Evolutionary conservation across 768 basidiomycete species (phyloP).

Genomic region (Tylopilus felleus): DNA sequence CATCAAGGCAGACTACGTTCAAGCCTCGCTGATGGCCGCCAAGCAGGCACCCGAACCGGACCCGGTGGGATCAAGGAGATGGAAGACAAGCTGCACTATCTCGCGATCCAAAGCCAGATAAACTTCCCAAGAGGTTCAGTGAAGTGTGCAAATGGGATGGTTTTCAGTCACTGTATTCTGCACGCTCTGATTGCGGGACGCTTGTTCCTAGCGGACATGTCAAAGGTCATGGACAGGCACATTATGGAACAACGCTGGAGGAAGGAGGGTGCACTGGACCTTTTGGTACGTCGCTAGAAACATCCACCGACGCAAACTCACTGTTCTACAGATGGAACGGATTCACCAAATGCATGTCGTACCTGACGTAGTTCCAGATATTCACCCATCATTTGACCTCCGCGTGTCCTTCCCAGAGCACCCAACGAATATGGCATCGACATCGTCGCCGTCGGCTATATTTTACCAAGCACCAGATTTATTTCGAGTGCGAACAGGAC

Average conservation of each 20-base stretch:
- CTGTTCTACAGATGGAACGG: constrained; percentile 74
- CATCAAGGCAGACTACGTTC: constrained; percentile 54
- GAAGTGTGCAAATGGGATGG: constrained; percentile 76
- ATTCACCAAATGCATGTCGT: constrained; percentile 88
- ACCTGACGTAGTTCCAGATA: constrained; percentile 74
- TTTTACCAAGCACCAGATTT: no score
- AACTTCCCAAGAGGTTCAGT: constrained; percentile 83
- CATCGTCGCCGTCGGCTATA: constrained; percentile 12
- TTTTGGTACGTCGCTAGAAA: constrained; percentile 49
- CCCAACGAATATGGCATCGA: constrained; percentile 16
- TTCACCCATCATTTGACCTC: constrained; percentile 75
- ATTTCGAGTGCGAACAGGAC: no score
- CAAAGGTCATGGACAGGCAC: constrained; percentile 69
- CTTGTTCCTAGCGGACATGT: constrained; percentile 54
- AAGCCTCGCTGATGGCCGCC: constrained; percentile 16
- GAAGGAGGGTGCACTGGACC: constrained; percentile 76
- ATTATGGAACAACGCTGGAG: constrained; percentile 84
- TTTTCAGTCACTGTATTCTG: not conserved
- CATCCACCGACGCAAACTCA: not conserved
- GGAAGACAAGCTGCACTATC: constrained; percentile 49
- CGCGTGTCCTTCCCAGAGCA: constrained; percentile 54
- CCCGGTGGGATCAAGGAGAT: constrained; percentile 40
- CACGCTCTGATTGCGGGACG: not conserved
- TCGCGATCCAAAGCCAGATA: constrained; percentile 77
- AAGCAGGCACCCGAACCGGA: constrained; percentile 29